These are phyloP conservation scores for Piromyces sp. DNA, from an alignment of 192 early-diverging fungal genomes.

Conservation along the genomic window DNA sequence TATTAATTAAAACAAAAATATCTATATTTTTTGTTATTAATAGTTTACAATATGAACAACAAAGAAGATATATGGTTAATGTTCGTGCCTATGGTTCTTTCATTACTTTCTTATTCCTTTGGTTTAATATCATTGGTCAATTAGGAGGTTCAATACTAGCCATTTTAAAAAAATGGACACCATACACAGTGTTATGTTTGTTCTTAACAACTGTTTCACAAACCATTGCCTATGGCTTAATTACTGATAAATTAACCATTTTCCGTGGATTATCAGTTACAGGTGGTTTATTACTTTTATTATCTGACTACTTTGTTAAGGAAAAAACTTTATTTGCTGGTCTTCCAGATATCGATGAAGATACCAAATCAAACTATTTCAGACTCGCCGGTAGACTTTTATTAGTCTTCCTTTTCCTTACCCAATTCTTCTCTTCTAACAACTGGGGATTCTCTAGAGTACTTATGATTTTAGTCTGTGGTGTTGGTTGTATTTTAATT, in stretches of 20 bases:
- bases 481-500: slow-evolving; percentile 81
- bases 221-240: slow-evolving; percentile 82
- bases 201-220: slow-evolving; percentile 69
- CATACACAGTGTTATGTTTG: slow-evolving; percentile 66
- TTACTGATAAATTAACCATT: slow-evolving; percentile 78
- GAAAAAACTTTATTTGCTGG: slow-evolving; percentile 59
- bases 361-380: slow-evolving; percentile 73
- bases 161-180: slow-evolving; percentile 62
- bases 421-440: slow-evolving; percentile 46
- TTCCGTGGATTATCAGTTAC: slow-evolving; percentile 82
- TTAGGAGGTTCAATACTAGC: slow-evolving; percentile 64
- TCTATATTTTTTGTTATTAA: too few species aligned
- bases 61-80: not conserved
- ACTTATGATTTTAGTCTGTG: slow-evolving; percentile 51
- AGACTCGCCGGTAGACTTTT: slow-evolving; percentile 81
- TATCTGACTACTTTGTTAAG: slow-evolving; percentile 58
- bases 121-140: slow-evolving; percentile 69
- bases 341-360: slow-evolving; percentile 68
- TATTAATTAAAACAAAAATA: too few species aligned
- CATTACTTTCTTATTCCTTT: slow-evolving; percentile 63
- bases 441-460: slow-evolving; percentile 64
- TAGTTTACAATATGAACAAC: not conserved
- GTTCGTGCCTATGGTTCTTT: slow-evolving; percentile 1
- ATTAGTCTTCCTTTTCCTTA: slow-evolving; percentile 79
- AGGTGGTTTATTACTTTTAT: slow-evolving; percentile 85